Evolutionary conservation across 331 rosid genomes (phyloP).

Genomic region (Saraca asoca): DNA sequence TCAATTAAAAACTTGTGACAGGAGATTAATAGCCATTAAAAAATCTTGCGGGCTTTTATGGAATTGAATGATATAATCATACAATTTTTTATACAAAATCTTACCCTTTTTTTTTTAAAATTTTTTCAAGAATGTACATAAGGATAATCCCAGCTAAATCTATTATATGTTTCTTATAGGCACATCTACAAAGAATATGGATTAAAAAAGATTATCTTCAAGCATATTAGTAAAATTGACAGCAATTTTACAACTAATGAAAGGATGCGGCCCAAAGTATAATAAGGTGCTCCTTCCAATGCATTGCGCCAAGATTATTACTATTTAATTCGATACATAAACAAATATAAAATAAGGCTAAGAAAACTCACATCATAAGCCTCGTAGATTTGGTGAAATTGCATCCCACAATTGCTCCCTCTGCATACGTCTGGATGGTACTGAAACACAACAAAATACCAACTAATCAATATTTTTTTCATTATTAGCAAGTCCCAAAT

Average conservation of each 20-base stretch:
- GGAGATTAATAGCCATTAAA: too few relatives aligned
- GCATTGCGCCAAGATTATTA: neutral
- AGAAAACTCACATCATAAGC: constrained; percentile 75
- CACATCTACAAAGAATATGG: neutral
- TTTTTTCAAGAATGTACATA: too few relatives aligned
- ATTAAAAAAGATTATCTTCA: too few relatives aligned
- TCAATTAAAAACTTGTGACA: too few relatives aligned
- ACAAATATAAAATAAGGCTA: neutral
- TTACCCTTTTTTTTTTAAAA: too few relatives aligned
- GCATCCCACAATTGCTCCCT: constrained; percentile 75
- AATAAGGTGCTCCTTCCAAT: neutral
- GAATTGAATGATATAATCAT: too few relatives aligned
- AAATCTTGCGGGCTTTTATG: too few relatives aligned
- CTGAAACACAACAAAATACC: constrained; percentile 43
- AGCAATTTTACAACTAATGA: constrained; percentile 9
- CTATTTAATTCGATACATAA: neutral
- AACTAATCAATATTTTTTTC: constrained; percentile 4
- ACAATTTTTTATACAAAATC: too few relatives aligned
- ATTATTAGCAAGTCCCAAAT: neutral
- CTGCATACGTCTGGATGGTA: constrained; percentile 94
- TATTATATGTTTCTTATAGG: neutral
- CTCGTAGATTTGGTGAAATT: constrained; percentile 79
- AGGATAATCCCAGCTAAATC: too few relatives aligned
- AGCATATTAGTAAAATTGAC: neutral
- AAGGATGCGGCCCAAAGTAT: neutral